A percentile compares a stretch with the other conserved stretches of the same genome.
Evolutionary conservation across 768 basidiomycete genomes (phyloP).

Genomic region (Leccinum aurantiacum): DNA sequence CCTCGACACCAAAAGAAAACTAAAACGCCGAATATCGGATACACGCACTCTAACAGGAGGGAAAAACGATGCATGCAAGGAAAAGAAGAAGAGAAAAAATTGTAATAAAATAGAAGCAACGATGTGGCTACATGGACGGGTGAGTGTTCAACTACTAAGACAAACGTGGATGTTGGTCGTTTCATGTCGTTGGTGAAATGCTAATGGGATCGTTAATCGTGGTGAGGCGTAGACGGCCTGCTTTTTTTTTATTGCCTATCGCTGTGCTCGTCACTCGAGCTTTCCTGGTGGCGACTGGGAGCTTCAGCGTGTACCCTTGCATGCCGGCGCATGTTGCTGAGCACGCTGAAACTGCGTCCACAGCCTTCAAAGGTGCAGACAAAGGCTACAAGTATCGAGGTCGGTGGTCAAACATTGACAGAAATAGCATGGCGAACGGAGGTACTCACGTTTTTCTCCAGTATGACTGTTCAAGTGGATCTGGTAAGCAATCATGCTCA

Average conservation of each 20-base stretch:
- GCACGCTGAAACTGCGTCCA: conserved; percentile 80
- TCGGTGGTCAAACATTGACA: conserved; percentile 15
- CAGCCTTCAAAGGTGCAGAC: conserved; percentile 72
- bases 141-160: neutral
- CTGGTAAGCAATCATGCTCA: conserved; percentile 42
- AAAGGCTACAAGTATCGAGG: conserved; percentile 51
- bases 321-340: conserved; percentile 88
- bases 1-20: conserved; percentile 1
- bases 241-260: conserved; percentile 33
- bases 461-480: conserved; percentile 86
- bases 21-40: conserved; percentile 13
- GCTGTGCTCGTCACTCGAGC: conserved; percentile 47
- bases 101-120: neutral
- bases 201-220: conserved; percentile 11
- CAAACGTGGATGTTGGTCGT: conserved; percentile 7
- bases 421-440: neutral
- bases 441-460: conserved; percentile 74
- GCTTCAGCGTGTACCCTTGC: conserved; percentile 63
- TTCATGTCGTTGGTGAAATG: conserved; percentile 6
- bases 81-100: neutral
- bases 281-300: conserved; percentile 36
- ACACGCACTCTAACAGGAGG: conserved; percentile 10
- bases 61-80: conserved; percentile 8
- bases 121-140: conserved; percentile 14
- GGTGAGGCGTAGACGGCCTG: conserved; percentile 15